phyloP scores from a whole-genome alignment of 257 asterid genomes.

The Ilex aquifolium region DNA sequence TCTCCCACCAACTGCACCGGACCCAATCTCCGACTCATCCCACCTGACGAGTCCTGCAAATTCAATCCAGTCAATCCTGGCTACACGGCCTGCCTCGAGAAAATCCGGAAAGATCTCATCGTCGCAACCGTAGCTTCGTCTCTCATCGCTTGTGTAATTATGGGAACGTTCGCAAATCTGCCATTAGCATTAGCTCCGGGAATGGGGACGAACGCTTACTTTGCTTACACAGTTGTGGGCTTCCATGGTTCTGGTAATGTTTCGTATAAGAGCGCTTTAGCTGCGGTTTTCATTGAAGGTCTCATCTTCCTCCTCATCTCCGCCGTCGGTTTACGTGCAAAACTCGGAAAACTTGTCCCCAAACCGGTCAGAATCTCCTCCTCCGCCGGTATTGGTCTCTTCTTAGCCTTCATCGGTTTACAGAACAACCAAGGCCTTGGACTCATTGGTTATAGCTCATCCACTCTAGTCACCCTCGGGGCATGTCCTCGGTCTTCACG shows the following conservation, averaged over 20 bases:
- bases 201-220: slow-evolving; percentile 89
- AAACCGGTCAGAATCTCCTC: slow-evolving; percentile 80
- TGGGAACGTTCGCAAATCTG: slow-evolving; percentile 76
- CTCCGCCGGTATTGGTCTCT: slow-evolving; percentile 88
- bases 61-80: slow-evolving; percentile 89
- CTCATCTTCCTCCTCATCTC: slow-evolving; percentile 58
- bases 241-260: slow-evolving; percentile 88
- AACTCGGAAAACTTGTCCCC: slow-evolving; percentile 74
- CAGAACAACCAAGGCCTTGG: slow-evolving; percentile 85
- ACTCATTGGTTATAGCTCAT: slow-evolving; percentile 63
- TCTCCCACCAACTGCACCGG: slow-evolving; percentile 38
- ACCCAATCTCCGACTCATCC: slow-evolving; percentile 39
- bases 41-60: slow-evolving; percentile 65
- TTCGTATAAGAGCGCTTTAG: slow-evolving; percentile 67
- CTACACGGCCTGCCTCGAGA: slow-evolving; percentile 68
- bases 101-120: slow-evolving; percentile 57
- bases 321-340: slow-evolving; percentile 67
- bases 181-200: slow-evolving; percentile 90
- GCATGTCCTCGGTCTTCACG: slow-evolving; percentile 67
- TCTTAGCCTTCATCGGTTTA: slow-evolving; percentile 78
- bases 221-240: slow-evolving; percentile 90
- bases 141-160: slow-evolving; percentile 68
- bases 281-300: slow-evolving; percentile 87
- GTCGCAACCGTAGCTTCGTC: slow-evolving; percentile 88
- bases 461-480: slow-evolving; percentile 76